Percentiles rank a stretch among this genome's conserved stretches.
phyloP scores from a whole-genome alignment of 768 basidiomycete species.

The Boletus reticuloceps region DNA sequence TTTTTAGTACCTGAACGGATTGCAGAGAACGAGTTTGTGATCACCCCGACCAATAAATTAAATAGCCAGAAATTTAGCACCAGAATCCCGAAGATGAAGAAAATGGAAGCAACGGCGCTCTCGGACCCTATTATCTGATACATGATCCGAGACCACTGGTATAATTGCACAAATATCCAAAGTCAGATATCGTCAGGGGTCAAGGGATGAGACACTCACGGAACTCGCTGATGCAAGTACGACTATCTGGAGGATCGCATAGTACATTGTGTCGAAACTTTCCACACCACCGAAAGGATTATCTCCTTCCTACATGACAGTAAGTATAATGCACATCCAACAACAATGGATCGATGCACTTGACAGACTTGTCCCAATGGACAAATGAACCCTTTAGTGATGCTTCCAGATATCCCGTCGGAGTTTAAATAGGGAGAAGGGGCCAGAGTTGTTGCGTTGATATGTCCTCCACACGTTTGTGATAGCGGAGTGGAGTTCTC shows the following conservation, averaged over 20 bases:
- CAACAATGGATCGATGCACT: conserved; percentile 38
- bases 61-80: conserved; percentile 94
- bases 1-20: conserved; percentile 84
- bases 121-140: conserved; percentile 88
- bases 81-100: conserved; percentile 81
- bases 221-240: conserved; percentile 79
- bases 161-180: not conserved
- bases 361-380: conserved; percentile 82
- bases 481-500: conserved; percentile 45
- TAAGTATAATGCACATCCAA: not conserved
- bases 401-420: conserved; percentile 36
- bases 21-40: conserved; percentile 87
- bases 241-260: conserved; percentile 76
- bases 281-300: conserved; percentile 68
- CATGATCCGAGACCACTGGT: conserved; percentile 79
- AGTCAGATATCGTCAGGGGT: not conserved
- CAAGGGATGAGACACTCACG: conserved; percentile 40
- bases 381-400: conserved; percentile 84
- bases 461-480: conserved; percentile 79
- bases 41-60: conserved; percentile 94
- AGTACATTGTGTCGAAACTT: conserved; percentile 89
- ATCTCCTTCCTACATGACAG: conserved; percentile 45
- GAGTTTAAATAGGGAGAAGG: conserved; percentile 40
- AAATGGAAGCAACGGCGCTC: conserved; percentile 82
- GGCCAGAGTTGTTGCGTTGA: conserved; percentile 57